These are phyloP conservation scores for Simmondsia chinensis DNA, from an alignment of 148 eudicot species.

Conservation along the genomic window DNA sequence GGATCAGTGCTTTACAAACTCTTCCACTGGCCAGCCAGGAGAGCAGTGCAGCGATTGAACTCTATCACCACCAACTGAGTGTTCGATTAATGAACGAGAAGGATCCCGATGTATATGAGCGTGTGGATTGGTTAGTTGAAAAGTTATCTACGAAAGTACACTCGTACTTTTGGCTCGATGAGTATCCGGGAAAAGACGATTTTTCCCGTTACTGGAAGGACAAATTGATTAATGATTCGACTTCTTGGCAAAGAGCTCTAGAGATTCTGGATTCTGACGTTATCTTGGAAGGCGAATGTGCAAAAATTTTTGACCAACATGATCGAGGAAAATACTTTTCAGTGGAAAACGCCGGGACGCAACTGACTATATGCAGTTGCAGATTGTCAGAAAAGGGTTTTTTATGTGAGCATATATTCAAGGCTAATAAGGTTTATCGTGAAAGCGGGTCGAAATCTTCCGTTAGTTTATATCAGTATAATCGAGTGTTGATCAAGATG, in stretches of 20 bases:
- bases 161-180: slow-evolving; percentile 92
- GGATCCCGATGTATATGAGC: slow-evolving; percentile 38
- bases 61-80: slow-evolving; percentile 75
- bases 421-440: slow-evolving; percentile 38
- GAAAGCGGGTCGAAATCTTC: slow-evolving; percentile 43
- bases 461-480: slow-evolving; percentile 53
- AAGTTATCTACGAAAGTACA: slow-evolving; percentile 77
- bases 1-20: slow-evolving; percentile 40
- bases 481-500: slow-evolving; percentile 50
- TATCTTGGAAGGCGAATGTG: slow-evolving; percentile 38
- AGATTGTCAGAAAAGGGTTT: slow-evolving; percentile 51
- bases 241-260: slow-evolving; percentile 61
- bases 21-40: slow-evolving; percentile 87
- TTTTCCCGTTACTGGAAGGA: slow-evolving; percentile 72
- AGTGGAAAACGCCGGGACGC: slow-evolving; percentile 69
- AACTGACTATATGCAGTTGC: slow-evolving; percentile 68
- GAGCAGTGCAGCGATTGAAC: slow-evolving; percentile 66
- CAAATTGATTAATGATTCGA: slow-evolving; percentile 64
- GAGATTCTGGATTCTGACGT: slow-evolving; percentile 64
- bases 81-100: slow-evolving; percentile 61
- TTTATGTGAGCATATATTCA: slow-evolving; percentile 81
- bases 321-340: slow-evolving; percentile 27
- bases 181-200: slow-evolving; percentile 75
- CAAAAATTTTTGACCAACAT: slow-evolving; percentile 49
- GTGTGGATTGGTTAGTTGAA: slow-evolving; percentile 85